These are phyloP conservation scores for Castanospermum australe DNA, from an alignment of 306 rosid genomes.

Conservation along the genomic window DNA sequence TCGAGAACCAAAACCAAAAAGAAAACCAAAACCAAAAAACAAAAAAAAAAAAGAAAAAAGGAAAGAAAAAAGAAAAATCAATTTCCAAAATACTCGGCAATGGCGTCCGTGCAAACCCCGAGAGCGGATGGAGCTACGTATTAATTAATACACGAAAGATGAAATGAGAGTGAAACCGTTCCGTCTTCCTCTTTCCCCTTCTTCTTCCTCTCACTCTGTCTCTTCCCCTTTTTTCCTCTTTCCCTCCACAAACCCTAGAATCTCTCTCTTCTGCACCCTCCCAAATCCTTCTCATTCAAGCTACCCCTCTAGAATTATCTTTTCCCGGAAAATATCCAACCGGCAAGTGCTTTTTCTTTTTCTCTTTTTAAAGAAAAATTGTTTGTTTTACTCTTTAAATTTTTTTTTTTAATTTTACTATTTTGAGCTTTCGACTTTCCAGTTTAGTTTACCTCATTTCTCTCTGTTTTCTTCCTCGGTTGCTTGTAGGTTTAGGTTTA, in stretches of 20 bases:
- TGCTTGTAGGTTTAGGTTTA: not conserved
- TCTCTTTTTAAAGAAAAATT: too few relatives aligned
- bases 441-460: not conserved
- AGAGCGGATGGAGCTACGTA: not conserved
- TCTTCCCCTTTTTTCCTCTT: not conserved
- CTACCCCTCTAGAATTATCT: not conserved
- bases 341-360: not conserved
- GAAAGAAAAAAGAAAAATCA: not conserved
- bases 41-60: not conserved
- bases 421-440: not conserved
- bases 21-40: too few relatives aligned
- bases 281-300: not conserved
- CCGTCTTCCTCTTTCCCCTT: not conserved
- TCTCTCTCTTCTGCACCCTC: not conserved
- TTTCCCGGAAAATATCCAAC: not conserved
- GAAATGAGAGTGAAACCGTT: not conserved
- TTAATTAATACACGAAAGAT: not conserved
- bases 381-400: too few relatives aligned
- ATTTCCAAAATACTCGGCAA: not conserved
- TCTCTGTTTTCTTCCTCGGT: not conserved
- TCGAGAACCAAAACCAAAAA: too few relatives aligned
- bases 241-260: slow-evolving; percentile 34
- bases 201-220: not conserved
- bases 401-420: too few relatives aligned
- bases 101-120: not conserved